Evolutionary conservation across 768 basidiomycete species (phyloP).

Genomic region (Russula olivacea): DNA sequence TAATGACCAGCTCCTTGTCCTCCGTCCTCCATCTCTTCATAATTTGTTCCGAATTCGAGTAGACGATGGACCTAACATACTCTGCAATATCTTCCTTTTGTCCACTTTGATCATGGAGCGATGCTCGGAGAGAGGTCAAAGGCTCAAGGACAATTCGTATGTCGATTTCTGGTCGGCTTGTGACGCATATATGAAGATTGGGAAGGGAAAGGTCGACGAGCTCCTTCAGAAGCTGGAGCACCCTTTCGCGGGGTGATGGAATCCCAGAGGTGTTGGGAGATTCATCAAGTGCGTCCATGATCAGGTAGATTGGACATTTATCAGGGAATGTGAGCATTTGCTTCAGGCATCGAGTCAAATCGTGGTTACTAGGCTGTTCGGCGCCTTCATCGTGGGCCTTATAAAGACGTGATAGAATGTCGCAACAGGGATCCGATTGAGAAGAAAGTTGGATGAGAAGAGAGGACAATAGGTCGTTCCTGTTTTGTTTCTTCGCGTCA

Average conservation of each 20-base stretch:
- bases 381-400: not conserved
- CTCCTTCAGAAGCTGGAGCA: not conserved
- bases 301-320: not conserved
- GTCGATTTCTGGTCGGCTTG: not conserved
- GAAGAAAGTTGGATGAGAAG: not conserved
- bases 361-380: not conserved
- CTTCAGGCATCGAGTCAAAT: not conserved
- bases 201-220: not conserved
- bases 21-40: not conserved
- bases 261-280: not conserved
- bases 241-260: not conserved
- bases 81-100: not conserved
- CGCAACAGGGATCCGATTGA: not conserved
- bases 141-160: not conserved
- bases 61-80: not conserved
- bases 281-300: constrained; percentile 5
- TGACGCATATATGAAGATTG: not conserved
- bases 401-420: not conserved
- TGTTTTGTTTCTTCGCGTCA: not conserved
- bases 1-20: not conserved
- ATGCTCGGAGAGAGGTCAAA: not conserved
- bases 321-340: not conserved
- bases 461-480: not conserved
- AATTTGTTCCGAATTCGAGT: not conserved
- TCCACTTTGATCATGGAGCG: not conserved